phyloP scores from a whole-genome alignment of 2,329 filamentous ascomycete genomes.

The Calonectria montana region DNA sequence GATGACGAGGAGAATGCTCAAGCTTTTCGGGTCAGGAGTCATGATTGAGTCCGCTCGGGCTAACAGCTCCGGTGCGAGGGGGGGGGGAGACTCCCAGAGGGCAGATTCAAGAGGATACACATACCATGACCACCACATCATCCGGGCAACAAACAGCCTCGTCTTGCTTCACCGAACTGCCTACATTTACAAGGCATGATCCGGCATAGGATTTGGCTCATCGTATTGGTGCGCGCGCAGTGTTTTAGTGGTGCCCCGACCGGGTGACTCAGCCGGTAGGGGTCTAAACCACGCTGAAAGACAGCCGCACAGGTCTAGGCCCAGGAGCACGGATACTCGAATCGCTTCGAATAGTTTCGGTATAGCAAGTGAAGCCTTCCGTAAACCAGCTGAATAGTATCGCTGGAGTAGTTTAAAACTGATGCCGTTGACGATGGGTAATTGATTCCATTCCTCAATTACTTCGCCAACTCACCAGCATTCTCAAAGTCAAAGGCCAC shows the following conservation, averaged over 20 bases:
- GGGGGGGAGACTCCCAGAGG: background rate
- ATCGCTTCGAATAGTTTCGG: conserved; percentile 30
- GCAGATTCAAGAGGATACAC: background rate
- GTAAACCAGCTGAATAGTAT: background rate
- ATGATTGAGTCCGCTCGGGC: background rate
- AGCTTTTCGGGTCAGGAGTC: conserved; percentile 18
- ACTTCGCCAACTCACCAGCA: conserved; percentile 27
- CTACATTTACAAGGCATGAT: background rate
- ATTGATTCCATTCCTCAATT: conserved; percentile 24
- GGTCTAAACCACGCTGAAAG: background rate
- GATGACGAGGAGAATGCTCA: background rate
- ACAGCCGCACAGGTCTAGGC: conserved; percentile 5
- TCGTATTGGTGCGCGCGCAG: background rate
- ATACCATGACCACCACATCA: conserved; percentile 4
- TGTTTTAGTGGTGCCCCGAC: conserved; percentile 23
- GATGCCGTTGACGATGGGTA: background rate
- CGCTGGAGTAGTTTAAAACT: background rate
- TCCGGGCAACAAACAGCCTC: background rate
- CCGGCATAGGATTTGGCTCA: background rate
- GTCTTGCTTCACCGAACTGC: background rate
- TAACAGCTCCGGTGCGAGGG: background rate
- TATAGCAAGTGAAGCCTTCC: background rate
- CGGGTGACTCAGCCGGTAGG: conserved; percentile 35
- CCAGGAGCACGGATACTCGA: conserved; percentile 15
- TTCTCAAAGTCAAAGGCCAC: background rate